These are phyloP conservation scores for Oidiodendron maius DNA, from an alignment of 495 filamentous ascomycete genomes.

Conservation along the genomic window DNA sequence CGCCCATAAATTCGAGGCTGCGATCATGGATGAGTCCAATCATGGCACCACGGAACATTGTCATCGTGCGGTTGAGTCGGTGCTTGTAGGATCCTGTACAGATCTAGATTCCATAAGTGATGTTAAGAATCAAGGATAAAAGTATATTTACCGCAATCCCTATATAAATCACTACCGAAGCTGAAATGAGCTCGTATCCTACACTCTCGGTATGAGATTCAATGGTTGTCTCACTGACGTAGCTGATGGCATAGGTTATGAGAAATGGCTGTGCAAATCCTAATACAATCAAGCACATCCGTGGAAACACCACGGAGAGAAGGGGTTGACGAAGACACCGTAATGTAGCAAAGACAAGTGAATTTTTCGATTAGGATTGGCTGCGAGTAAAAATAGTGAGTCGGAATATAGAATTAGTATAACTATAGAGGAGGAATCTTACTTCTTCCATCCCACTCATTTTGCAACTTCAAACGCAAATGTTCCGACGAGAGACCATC, in stretches of 20 bases:
- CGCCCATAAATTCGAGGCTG: constrained; percentile 35
- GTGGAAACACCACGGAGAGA: too few relatives aligned
- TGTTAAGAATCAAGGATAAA: background rate
- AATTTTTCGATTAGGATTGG: too few relatives aligned
- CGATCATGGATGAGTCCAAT: constrained; percentile 45
- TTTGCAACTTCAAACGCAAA: constrained; percentile 1
- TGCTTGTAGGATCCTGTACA: background rate
- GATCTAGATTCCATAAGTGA: constrained; percentile 2
- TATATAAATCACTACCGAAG: constrained; percentile 52
- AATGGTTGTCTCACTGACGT: too few relatives aligned
- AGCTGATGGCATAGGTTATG: constrained; percentile 24
- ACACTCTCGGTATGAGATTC: constrained; percentile 6
- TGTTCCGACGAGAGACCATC: constrained; percentile 7
- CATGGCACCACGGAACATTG: constrained; percentile 49
- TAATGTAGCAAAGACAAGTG: too few relatives aligned
- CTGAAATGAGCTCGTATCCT: constrained; percentile 57
- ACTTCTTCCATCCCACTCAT: constrained; percentile 29
- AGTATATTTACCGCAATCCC: constrained; percentile 44
- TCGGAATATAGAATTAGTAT: too few relatives aligned
- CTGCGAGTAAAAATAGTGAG: too few relatives aligned
- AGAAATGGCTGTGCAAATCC: constrained; percentile 62
- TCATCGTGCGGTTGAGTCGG: constrained; percentile 46
- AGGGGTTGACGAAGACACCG: too few relatives aligned
- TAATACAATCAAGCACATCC: constrained; percentile 46
- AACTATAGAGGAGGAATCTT: too few relatives aligned